Percentiles rank a stretch among this genome's conserved stretches.
Evolutionary conservation across 2,329 filamentous ascomycete species (phyloP).

Genomic region (Passalora sequoiae): DNA sequence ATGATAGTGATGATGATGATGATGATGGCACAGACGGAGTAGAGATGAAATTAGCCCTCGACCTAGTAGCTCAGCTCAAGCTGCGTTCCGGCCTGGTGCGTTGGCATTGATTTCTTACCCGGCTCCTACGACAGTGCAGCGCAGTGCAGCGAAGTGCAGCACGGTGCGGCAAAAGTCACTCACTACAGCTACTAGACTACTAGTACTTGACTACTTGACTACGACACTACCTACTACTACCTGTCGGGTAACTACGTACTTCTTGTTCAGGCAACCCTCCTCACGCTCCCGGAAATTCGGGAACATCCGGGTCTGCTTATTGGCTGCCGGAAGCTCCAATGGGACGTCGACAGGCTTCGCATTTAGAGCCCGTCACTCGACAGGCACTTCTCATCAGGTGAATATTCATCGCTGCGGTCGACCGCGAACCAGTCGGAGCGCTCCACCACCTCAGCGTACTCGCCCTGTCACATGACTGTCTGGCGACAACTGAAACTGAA

Average conservation of each 20-base stretch:
- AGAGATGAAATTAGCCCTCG: not conserved
- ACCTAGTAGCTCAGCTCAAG: not conserved
- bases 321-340: slow-evolving; percentile 14
- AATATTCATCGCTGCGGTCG: slow-evolving; percentile 16
- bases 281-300: slow-evolving; percentile 4
- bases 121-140: slow-evolving; percentile 2
- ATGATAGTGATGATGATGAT: too few species aligned
- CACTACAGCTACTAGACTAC: too few species aligned
- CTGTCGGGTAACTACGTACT: too few species aligned
- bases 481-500: slow-evolving; percentile 8
- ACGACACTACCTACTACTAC: too few species aligned
- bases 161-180: too few species aligned
- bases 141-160: too few species aligned
- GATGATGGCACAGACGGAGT: too few species aligned
- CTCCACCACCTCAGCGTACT: slow-evolving; percentile 15
- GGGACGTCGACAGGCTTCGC: slow-evolving; percentile 5
- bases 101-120: slow-evolving; percentile 7
- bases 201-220: too few species aligned
- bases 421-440: slow-evolving; percentile 12
- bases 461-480: slow-evolving; percentile 19
- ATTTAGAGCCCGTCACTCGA: slow-evolving; percentile 13
- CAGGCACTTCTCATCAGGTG: slow-evolving; percentile 19
- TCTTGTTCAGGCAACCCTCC: too few species aligned
- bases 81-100: slow-evolving; percentile 7
- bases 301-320: slow-evolving; percentile 6